Evolutionary conservation across 805 yeast genomes (phyloP).

Genomic region (Metschnikowia lunata): DNA sequence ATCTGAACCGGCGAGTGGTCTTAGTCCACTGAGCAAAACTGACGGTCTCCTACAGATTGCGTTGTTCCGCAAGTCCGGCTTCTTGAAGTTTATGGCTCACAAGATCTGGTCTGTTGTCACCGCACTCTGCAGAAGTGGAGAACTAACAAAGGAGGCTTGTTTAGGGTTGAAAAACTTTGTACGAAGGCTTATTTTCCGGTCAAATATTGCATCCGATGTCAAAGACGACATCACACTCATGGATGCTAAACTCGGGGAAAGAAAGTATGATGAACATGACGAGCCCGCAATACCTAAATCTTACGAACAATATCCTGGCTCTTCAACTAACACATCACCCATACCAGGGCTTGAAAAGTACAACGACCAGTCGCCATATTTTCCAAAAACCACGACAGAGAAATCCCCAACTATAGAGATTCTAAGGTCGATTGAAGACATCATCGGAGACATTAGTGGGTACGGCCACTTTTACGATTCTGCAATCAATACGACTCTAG

Average conservation of each 20-base stretch:
- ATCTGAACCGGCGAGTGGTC: neutral
- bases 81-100: neutral
- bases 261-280: too few species aligned
- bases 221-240: too few species aligned
- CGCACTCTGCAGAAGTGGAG: neutral
- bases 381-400: too few species aligned
- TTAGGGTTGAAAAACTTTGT: neutral
- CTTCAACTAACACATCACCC: too few species aligned
- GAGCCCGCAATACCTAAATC: too few species aligned
- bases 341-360: too few species aligned
- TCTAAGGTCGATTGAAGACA: neutral
- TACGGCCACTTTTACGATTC: neutral
- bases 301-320: too few species aligned
- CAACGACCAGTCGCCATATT: too few species aligned
- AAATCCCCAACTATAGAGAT: neutral
- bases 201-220: too few species aligned
- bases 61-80: neutral
- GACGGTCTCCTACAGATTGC: neutral
- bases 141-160: neutral
- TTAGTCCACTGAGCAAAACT: neutral
- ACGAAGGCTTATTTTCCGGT: neutral
- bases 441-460: neutral
- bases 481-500: neutral
- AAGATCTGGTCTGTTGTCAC: neutral
- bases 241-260: too few species aligned